Base-by-base conservation (phyloP, 208 protist species). In the Trypanosoma cruzi region DNA sequence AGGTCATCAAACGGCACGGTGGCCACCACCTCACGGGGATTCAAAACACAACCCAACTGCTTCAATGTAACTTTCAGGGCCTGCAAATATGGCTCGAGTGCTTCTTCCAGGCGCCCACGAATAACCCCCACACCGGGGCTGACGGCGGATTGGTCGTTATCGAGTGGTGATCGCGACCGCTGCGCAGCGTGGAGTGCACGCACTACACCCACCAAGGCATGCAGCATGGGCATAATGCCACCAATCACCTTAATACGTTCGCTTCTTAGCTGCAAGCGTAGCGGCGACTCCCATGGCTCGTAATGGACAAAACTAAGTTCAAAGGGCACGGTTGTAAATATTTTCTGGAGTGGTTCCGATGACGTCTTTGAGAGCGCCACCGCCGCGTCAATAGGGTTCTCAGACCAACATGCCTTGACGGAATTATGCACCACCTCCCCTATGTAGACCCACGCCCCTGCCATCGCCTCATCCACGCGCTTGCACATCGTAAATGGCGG, bases 271-370 rank as follows among this genome's bases (percentile, higher is more conserved):
- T 90, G 71, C 44, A 84, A 67, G 34, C 78, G 84, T 62, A 86
- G 76, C 42, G 84, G 82, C 34, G 75, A 85, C 57, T 82, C 84
- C 75, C 77, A 86, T 24, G 79, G 64, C 55, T 90, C 85, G 66
- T 86, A 90, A 68, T 68, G 82, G 57, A 85, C 54, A 63, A 81
- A 75, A 61, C 70, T 70, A 1, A 90, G 66, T 73, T 78, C 65
- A 24, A 18, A 16, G 1, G 76, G 68, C 14, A 83, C 22, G 24
- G 18, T 66, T 32, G 20, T 44, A 14, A 82, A 76, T 29, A 63
- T 32, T 50, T 40, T 34, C 37, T 81, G 79, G 4, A 90, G 54
- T 10, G 85, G 85, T 56, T 83, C 79, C 11, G 80, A 82, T 18
- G 53, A 58, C 44, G 75, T 52, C 48, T 68, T 57, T 32, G 56